These are phyloP conservation scores for Handroanthus guayacan DNA, from an alignment of 257 asterid species.

Conservation along the genomic window DNA sequence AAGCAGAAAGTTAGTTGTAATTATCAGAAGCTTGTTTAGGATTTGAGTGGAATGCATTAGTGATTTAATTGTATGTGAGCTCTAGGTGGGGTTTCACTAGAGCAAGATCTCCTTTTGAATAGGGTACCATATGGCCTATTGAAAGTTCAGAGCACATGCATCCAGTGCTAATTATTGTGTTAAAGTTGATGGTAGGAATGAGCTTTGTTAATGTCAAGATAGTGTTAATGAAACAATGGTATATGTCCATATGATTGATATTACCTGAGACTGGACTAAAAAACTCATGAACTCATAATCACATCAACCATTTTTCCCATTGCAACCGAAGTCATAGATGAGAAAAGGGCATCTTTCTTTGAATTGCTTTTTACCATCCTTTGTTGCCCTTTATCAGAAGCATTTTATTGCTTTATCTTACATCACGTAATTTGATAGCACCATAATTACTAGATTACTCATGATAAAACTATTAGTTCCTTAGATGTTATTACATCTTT, in stretches of 20 bases:
- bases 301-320: background rate
- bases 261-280: background rate
- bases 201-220: conserved; percentile 1
- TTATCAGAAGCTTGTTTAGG: conserved; percentile 7
- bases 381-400: background rate
- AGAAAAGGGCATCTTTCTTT: background rate
- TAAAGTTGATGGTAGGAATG: background rate
- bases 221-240: background rate
- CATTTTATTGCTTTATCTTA: background rate
- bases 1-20: background rate
- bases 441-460: background rate
- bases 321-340: background rate
- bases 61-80: conserved; percentile 4
- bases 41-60: background rate
- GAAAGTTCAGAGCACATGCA: background rate
- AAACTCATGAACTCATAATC: background rate
- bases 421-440: background rate
- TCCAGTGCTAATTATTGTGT: background rate
- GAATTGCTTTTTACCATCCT: background rate
- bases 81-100: background rate
- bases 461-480: background rate
- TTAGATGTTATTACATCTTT: background rate
- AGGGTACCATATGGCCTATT: background rate
- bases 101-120: background rate
- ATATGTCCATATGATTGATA: background rate